These are phyloP conservation scores for Kazachstania bromeliacearum DNA, from an alignment of 805 yeast genomes.

Conservation along the genomic window DNA sequence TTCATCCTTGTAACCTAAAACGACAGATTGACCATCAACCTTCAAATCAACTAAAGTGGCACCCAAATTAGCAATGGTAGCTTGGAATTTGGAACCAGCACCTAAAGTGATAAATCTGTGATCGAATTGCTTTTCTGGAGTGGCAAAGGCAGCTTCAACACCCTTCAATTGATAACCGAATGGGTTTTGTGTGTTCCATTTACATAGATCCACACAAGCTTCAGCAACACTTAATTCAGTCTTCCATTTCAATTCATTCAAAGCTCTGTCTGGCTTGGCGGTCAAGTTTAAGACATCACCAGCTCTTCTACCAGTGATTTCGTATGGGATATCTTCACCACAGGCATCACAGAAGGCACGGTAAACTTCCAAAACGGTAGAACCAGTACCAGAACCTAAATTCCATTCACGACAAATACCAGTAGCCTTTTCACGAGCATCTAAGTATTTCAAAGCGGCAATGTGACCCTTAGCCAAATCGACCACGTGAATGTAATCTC, in stretches of 20 bases:
- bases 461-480: constrained; percentile 74
- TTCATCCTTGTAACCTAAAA: constrained; percentile 33
- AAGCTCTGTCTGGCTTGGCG: constrained; percentile 61
- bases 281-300: constrained; percentile 75
- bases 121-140: constrained; percentile 18
- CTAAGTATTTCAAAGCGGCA: constrained; percentile 54
- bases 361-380: constrained; percentile 65
- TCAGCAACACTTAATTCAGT: constrained; percentile 46
- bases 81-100: constrained; percentile 28
- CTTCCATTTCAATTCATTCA: constrained; percentile 54
- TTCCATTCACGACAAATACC: constrained; percentile 73
- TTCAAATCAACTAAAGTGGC: constrained; percentile 39
- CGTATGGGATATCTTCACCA: constrained; percentile 54
- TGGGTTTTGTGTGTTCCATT: constrained; percentile 65
- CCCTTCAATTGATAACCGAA: constrained; percentile 39
- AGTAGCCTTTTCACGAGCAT: constrained; percentile 16
- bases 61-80: constrained; percentile 41
- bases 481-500: constrained; percentile 75
- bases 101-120: constrained; percentile 26
- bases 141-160: constrained; percentile 16
- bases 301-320: constrained; percentile 54
- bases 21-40: constrained; percentile 34
- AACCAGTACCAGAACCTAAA: constrained; percentile 73
- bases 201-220: constrained; percentile 70
- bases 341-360: constrained; percentile 55